These are phyloP conservation scores for Arctium minus DNA, from an alignment of 129 eudicot genomes.

Conservation along the genomic window DNA sequence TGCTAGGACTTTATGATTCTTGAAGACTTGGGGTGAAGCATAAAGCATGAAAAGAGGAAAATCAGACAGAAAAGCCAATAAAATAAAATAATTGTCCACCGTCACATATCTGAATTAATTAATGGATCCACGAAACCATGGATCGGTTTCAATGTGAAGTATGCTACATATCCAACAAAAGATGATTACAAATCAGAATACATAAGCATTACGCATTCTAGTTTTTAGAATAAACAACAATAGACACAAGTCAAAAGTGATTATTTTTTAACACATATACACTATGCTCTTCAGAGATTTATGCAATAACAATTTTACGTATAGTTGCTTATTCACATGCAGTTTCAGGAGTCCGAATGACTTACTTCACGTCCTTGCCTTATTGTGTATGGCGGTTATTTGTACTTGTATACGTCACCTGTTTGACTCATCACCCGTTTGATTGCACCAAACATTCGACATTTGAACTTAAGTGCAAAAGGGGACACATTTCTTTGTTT, in stretches of 20 bases:
- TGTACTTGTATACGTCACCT: conserved; percentile 5
- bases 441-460: neutral
- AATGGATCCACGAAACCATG: neutral
- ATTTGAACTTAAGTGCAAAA: neutral
- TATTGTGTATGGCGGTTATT: conserved; percentile 16
- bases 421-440: conserved; percentile 1
- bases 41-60: neutral
- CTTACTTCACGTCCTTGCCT: conserved; percentile 1
- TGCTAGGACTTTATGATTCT: too few species aligned
- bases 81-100: neutral
- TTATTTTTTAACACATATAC: conserved; percentile 13
- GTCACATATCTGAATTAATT: neutral
- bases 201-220: neutral
- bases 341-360: neutral
- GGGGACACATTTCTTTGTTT: neutral
- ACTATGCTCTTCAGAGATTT: conserved; percentile 12
- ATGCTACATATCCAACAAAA: neutral
- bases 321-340: conserved; percentile 16
- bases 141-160: neutral
- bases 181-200: neutral
- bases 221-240: neutral
- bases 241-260: neutral
- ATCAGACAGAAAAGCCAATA: neutral
- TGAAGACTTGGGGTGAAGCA: too few species aligned
- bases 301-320: conserved; percentile 9